Conservation (phyloP, 2,329 filamentous ascomycete genomes). For the Sarocladium strictum region DNA sequence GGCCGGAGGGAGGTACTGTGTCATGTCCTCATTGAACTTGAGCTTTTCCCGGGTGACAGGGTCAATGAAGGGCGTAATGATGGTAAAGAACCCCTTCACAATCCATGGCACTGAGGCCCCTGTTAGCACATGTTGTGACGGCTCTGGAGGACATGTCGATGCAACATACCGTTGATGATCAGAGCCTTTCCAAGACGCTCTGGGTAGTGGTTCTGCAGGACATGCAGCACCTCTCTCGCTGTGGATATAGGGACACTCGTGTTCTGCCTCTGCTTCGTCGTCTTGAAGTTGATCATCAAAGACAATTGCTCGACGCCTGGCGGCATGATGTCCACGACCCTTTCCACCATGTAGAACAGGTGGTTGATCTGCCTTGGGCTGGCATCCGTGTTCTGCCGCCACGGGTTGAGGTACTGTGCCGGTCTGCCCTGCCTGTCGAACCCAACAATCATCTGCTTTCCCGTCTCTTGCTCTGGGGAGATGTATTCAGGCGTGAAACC, state of each 20-base stretch:
- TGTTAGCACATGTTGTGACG: neutral
- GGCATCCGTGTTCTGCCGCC: conserved; percentile 84
- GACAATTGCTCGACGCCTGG: conserved; percentile 81
- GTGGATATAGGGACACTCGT: conserved; percentile 66
- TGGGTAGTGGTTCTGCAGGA: conserved; percentile 93
- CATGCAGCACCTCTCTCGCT: conserved; percentile 78
- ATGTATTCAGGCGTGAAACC: conserved; percentile 80
- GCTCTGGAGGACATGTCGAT: neutral
- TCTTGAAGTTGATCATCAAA: conserved; percentile 87
- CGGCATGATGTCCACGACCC: conserved; percentile 80
- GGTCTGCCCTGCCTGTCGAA: conserved; percentile 83
- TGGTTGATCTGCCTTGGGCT: conserved; percentile 87
- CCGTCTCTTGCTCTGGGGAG: conserved; percentile 89
- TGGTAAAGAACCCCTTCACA: conserved; percentile 89
- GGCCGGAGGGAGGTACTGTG: conserved; percentile 69
- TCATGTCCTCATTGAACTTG: conserved; percentile 93
- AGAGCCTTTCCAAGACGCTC: conserved; percentile 84
- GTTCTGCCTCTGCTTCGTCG: conserved; percentile 67
- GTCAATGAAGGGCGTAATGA: conserved; percentile 95
- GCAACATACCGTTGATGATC: conserved; percentile 71
- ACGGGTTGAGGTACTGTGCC: conserved; percentile 85
- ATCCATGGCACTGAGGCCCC: conserved; percentile 70
- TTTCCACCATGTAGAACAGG: conserved; percentile 92
- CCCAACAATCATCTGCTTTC: conserved; percentile 86
- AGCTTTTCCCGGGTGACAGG: conserved; percentile 90